Evolutionary conservation across 2,329 filamentous ascomycete species (phyloP).

Genomic region (Calonectria multiphialidica): DNA sequence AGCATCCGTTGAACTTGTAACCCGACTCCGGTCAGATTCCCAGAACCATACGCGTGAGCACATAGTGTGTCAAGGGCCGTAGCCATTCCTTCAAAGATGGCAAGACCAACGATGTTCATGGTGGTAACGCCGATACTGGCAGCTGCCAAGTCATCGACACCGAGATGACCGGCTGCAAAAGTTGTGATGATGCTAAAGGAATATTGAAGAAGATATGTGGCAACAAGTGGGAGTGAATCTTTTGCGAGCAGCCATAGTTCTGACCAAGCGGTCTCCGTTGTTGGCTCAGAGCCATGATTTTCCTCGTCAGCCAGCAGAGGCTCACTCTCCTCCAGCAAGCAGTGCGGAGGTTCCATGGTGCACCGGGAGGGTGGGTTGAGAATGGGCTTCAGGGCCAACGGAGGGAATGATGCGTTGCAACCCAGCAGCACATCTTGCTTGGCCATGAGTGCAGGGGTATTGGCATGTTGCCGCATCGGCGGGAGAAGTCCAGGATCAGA

Average conservation of each 20-base stretch:
- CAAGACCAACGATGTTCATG: constrained; percentile 65
- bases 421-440: neutral
- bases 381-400: neutral
- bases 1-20: constrained; percentile 66
- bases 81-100: constrained; percentile 50
- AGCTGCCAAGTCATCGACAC: constrained; percentile 64
- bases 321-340: constrained; percentile 18
- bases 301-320: constrained; percentile 26
- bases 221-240: constrained; percentile 59
- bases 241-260: constrained; percentile 33
- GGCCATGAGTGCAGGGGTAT: neutral
- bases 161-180: constrained; percentile 64
- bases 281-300: neutral
- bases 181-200: constrained; percentile 64
- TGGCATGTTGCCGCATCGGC: neutral
- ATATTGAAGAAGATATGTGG: constrained; percentile 68
- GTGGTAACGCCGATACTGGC: constrained; percentile 65
- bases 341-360: constrained; percentile 21
- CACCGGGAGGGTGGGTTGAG: neutral
- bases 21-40: constrained; percentile 60
- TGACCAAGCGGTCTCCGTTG: neutral
- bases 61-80: constrained; percentile 43
- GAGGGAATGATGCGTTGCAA: neutral
- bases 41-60: constrained; percentile 47
- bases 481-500: neutral